Conservation (phyloP, 768 basidiomycete species). For the Mycena alexandri region DNA sequence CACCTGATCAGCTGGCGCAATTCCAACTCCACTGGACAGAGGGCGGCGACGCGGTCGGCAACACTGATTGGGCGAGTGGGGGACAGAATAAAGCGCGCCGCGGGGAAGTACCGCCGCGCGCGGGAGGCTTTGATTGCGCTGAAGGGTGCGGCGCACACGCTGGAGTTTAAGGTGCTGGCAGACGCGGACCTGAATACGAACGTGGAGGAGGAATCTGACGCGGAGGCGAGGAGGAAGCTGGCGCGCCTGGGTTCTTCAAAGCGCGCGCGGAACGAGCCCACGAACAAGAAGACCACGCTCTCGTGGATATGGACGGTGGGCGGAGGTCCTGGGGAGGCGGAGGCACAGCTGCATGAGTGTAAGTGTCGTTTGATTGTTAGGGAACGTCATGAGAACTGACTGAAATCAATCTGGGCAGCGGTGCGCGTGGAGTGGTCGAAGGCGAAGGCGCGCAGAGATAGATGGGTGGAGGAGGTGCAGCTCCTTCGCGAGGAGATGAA, state of each 20-base stretch:
- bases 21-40: constrained; percentile 10
- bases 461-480: constrained; percentile 41
- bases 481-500: constrained; percentile 40
- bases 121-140: background rate
- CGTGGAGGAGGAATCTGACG: background rate
- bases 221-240: no score
- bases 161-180: background rate
- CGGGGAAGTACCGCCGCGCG: constrained; percentile 12
- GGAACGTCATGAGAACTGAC: background rate
- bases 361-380: background rate
- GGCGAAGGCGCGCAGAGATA: constrained; percentile 27
- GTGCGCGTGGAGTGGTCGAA: constrained; percentile 42
- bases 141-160: background rate
- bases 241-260: background rate
- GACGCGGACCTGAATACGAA: background rate
- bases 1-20: constrained; percentile 24
- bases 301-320: constrained; percentile 32
- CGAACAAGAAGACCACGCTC: background rate
- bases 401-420: constrained; percentile 3
- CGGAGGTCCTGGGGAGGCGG: background rate
- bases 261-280: constrained; percentile 3
- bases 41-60: constrained; percentile 11
- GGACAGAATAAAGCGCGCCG: background rate
- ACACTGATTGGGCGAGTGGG: constrained; percentile 27
- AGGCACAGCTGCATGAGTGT: constrained; percentile 21